Conservation (phyloP, 306 rosid genomes). For the Lupinus albus region DNA sequence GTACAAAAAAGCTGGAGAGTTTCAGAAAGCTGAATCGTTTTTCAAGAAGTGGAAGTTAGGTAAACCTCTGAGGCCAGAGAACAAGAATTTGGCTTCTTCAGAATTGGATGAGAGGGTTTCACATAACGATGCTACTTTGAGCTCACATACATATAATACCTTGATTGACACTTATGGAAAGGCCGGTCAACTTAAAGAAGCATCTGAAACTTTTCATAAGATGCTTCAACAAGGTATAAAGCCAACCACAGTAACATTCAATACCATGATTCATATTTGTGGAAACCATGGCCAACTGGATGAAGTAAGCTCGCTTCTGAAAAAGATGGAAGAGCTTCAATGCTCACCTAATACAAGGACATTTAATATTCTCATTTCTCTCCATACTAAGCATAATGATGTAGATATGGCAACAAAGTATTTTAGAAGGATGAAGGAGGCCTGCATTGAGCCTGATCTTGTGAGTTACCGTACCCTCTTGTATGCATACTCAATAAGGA, state of each 20-base stretch:
- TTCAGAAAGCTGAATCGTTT: slow-evolving; percentile 75
- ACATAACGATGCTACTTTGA: slow-evolving; percentile 45
- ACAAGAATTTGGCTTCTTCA: slow-evolving; percentile 9
- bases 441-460: slow-evolving; percentile 59
- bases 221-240: slow-evolving; percentile 83
- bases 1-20: slow-evolving; percentile 85
- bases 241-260: slow-evolving; percentile 87
- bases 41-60: slow-evolving; percentile 72
- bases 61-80: slow-evolving; percentile 47
- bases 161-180: slow-evolving; percentile 87
- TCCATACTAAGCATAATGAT: slow-evolving; percentile 65
- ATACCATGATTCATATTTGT: slow-evolving; percentile 91
- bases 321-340: slow-evolving; percentile 80
- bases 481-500: slow-evolving; percentile 87
- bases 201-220: slow-evolving; percentile 65
- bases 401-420: slow-evolving; percentile 65
- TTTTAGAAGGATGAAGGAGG: slow-evolving; percentile 67
- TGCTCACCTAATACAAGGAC: slow-evolving; percentile 85
- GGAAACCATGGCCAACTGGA: slow-evolving; percentile 78
- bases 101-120: slow-evolving; percentile 34
- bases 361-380: slow-evolving; percentile 74
- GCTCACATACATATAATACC: slow-evolving; percentile 82
- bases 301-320: slow-evolving; percentile 69
- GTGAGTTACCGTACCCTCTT: slow-evolving; percentile 89
- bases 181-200: slow-evolving; percentile 83